These are phyloP conservation scores for Castanea mollissima DNA, from an alignment of 306 rosid species.

Conservation along the genomic window DNA sequence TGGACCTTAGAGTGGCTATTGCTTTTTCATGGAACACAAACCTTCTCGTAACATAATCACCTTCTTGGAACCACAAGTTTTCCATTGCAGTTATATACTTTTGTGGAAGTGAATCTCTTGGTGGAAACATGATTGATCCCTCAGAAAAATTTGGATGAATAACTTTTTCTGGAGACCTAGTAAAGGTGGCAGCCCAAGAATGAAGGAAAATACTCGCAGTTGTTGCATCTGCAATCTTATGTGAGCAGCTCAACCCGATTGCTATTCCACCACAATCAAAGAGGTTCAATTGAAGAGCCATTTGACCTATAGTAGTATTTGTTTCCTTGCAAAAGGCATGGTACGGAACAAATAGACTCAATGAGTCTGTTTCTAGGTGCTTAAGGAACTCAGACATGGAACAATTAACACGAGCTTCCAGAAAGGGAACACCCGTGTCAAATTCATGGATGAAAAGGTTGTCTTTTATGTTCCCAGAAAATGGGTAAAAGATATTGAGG, in stretches of 20 bases:
- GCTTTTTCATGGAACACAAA: conserved; percentile 35
- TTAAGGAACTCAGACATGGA: conserved; percentile 38
- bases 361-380: conserved; percentile 27
- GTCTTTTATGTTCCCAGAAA: conserved; percentile 40
- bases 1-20: conserved; percentile 20
- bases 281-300: conserved; percentile 41
- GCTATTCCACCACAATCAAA: conserved; percentile 60
- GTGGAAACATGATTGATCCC: conserved; percentile 39
- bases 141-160: conserved; percentile 27
- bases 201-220: conserved; percentile 27
- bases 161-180: conserved; percentile 13
- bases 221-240: conserved; percentile 40
- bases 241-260: conserved; percentile 38
- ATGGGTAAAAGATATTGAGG: conserved; percentile 45
- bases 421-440: conserved; percentile 41
- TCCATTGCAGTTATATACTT: conserved; percentile 2
- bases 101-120: conserved; percentile 18
- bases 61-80: conserved; percentile 26
- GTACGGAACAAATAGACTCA: conserved; percentile 38
- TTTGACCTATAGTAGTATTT: conserved; percentile 16
- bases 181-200: conserved; percentile 38
- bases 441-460: conserved; percentile 36
- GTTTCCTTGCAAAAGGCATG: conserved; percentile 30
- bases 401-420: conserved; percentile 44
- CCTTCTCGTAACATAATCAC: conserved; percentile 33